Base-by-base conservation (phyloP, 1,139 yeast species). In the Pichia sp. region DNA sequence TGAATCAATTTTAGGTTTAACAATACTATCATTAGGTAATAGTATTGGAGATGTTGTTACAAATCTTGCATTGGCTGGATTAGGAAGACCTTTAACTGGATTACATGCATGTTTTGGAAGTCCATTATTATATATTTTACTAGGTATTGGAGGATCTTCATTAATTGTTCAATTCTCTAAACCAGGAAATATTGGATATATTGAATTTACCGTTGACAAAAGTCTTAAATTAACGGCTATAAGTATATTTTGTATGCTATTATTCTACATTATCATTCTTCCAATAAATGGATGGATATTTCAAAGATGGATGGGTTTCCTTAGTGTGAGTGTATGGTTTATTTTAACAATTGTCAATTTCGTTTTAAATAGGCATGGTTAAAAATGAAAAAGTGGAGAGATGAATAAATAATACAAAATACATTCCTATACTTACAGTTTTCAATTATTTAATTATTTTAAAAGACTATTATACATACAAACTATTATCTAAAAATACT, bases 31-130 rank as follows among this genome's bases (percentile, higher is more conserved):
- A 1, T 52, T 76, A 29, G 82, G 82, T 3, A 77, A 77, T 53
- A 76, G 80, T 3, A 59, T 76, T 11, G 81, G 82, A 1, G 82
- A 77, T 50, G 66, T 77, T 37, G 70, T 76, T 12, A 72, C 82
- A 3, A 76, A 76, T 53, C 64, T 66, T 41, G 73, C 80, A 1
- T 69, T 76, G 30, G 75, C 80, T 1, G 64, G 62, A 27, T 66
- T 75, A 68, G 81, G 80, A 1, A 67, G 73, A 65, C 80, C 80
- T 0, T 56, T 74, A 24, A 76, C 77, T 68, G 80, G 80, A 3
- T 66, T 76, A 44, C 74, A 78, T 43, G 81, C 81, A 1, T 76
- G 82, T 54, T 75, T 76, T 57, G 82, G 82, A 1, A 74, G 80
- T 0, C 81, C 82, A 0, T 59, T 76, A 10, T 57, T 76, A 25